phyloP scores from a whole-genome alignment of 202 grass and related monocot genomes.

The Carex sylvatica region DNA sequence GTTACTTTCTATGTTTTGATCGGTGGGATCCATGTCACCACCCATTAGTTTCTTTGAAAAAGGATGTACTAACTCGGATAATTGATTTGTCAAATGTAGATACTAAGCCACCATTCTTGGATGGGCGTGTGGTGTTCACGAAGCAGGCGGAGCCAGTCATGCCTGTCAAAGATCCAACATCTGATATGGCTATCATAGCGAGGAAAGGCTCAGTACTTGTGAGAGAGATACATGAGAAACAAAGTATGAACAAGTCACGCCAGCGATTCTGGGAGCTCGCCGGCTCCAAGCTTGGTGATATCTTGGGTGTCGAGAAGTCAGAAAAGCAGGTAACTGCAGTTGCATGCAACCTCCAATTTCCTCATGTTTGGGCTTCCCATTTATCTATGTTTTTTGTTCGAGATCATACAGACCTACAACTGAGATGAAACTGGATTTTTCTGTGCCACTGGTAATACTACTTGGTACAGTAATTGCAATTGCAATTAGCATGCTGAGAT shows the following conservation, averaged over 20 bases:
- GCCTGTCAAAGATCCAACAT: slow-evolving; percentile 95
- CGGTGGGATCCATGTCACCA: background rate
- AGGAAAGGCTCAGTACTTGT: slow-evolving; percentile 90
- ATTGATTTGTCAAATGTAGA: slow-evolving; percentile 45
- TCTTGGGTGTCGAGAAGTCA: slow-evolving; percentile 95
- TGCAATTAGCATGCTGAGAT: background rate
- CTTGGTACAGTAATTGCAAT: background rate
- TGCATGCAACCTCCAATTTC: background rate
- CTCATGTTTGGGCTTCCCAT: background rate
- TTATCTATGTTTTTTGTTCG: background rate
- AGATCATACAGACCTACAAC: background rate
- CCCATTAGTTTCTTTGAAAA: background rate
- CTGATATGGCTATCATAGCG: slow-evolving; percentile 95
- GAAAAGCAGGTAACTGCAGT: slow-evolving; percentile 66
- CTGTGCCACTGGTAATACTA: background rate
- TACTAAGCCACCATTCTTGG: slow-evolving; percentile 91
- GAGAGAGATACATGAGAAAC: slow-evolving; percentile 96
- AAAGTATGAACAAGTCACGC: slow-evolving; percentile 94
- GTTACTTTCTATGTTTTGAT: background rate
- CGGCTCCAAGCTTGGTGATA: slow-evolving; percentile 96
- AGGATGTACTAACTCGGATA: background rate
- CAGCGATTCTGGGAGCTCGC: slow-evolving; percentile 98
- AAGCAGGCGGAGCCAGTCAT: slow-evolving; percentile 96
- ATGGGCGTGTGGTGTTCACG: slow-evolving; percentile 91
- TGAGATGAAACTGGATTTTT: background rate